Base-by-base conservation (phyloP, 371 early-diverging fungal species). In the Mucor plumbeus region DNA sequence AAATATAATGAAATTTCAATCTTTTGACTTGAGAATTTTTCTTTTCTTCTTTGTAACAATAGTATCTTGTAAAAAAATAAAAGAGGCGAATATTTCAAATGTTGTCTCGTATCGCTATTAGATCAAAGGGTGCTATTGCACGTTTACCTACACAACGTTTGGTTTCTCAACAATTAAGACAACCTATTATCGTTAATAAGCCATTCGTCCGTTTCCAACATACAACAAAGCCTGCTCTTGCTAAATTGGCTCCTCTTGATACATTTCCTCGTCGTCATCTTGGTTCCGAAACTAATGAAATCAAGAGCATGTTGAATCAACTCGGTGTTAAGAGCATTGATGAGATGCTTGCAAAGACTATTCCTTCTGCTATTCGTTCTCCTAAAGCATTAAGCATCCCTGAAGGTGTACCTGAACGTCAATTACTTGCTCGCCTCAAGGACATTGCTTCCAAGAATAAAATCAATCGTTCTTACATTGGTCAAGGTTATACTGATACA, bases 401-500 rank as follows among this genome's bases (percentile, higher is more conserved):
- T 39, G 85, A 90, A 61, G 92, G 91, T 61, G 70, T 90, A 35
- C 76, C 93, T 7, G 99, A 98, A 80, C 85, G 86, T 40, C 94
- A 96, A 76, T 85, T 95, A 26, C 79, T 98, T 38, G 85, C 85
- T 44, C 85, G 90, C 54, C 85, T 97, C 64, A 88, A 90, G 74
- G 68, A 76, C 14, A 93, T 97, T 71, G 97, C 96, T 31, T 76
- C 85, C 67, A 89, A 94, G 82, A 98, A 98, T 91, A 90, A 95
- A 86, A 77, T 96, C 36, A 88, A 88, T 78, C 88, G 90, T 62
- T 90, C 94, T 39, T 98, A 94, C 74, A 94, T 98, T 66, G 99
- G 99, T 61, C 93, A 95, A 85, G 99, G 99, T 31, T 98, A 98
- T 84, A 91, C 91, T 17, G 89, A 91, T 65, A 90, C 93, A 34